Evolutionary conservation across 2,329 filamentous ascomycete species (phyloP).

Genomic region (Corynespora cassiicola): DNA sequence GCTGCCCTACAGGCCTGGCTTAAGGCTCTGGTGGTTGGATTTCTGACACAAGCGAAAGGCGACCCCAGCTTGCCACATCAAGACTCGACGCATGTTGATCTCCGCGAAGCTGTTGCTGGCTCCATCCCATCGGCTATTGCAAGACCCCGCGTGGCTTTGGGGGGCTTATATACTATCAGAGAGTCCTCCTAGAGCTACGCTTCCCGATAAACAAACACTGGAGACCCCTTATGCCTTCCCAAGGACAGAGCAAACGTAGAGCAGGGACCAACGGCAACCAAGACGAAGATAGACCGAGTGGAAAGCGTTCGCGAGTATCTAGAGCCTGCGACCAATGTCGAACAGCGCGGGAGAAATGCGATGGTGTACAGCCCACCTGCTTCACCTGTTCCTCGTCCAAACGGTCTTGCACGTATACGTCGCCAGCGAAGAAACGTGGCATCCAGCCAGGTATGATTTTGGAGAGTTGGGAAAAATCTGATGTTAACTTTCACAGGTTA

Average conservation of each 20-base stretch:
- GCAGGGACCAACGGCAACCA: constrained; percentile 16
- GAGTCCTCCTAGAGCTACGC: too few relatives aligned
- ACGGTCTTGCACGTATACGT: constrained; percentile 73
- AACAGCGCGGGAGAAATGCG: constrained; percentile 73
- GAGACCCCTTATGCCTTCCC: constrained; percentile 36
- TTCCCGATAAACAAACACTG: too few relatives aligned
- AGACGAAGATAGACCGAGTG: constrained; percentile 24
- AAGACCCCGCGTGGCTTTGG: too few relatives aligned
- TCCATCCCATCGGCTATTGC: too few relatives aligned
- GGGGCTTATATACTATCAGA: too few relatives aligned
- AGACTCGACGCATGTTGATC: too few relatives aligned
- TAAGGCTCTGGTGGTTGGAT: too few relatives aligned
- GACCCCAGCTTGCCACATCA: too few relatives aligned
- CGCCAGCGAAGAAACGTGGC: constrained; percentile 76
- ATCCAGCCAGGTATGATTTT: constrained; percentile 64
- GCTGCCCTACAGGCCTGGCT: too few relatives aligned
- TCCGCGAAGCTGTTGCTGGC: too few relatives aligned
- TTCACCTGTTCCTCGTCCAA: constrained; percentile 70
- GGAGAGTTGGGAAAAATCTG: too few relatives aligned
- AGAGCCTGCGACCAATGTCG: constrained; percentile 74
- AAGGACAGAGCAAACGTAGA: constrained; percentile 33
- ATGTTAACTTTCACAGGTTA: constrained; percentile 62
- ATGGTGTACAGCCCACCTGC: constrained; percentile 71
- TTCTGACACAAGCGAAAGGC: too few relatives aligned
- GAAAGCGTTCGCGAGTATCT: constrained; percentile 68